Conservation (phyloP, 345 rosid genomes). For the Corchorus capsularis region DNA sequence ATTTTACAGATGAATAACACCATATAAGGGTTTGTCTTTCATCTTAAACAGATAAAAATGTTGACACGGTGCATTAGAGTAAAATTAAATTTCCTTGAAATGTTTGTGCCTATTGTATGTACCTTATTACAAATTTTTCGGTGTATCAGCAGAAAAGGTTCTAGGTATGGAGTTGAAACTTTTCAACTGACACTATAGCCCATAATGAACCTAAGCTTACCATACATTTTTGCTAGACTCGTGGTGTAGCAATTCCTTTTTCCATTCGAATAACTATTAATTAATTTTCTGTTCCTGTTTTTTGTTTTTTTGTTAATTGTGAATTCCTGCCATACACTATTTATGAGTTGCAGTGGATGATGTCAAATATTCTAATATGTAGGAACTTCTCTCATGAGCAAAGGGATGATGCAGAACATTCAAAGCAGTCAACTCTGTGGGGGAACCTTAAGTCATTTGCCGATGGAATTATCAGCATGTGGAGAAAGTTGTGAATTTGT, state of each 20-base stretch:
- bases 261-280: neutral
- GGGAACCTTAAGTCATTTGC: conserved; percentile 46
- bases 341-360: neutral
- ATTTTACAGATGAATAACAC: neutral
- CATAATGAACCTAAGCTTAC: neutral
- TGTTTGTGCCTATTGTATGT: neutral
- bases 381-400: neutral
- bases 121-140: neutral
- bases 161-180: neutral
- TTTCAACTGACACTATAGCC: neutral
- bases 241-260: neutral
- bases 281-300: neutral
- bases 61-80: neutral
- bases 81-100: neutral
- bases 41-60: neutral
- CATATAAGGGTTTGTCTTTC: too few species aligned
- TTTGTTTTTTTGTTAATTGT: neutral
- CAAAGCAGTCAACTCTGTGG: conserved; percentile 37
- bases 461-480: conserved; percentile 33
- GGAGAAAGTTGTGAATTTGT: conserved; percentile 36
- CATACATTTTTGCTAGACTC: neutral
- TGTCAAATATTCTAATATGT: neutral
- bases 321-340: neutral
- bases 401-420: conserved; percentile 17
- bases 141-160: neutral